phyloP scores from a whole-genome alignment of 352 stramenopile species.

The Pythium folliculosum region DNA sequence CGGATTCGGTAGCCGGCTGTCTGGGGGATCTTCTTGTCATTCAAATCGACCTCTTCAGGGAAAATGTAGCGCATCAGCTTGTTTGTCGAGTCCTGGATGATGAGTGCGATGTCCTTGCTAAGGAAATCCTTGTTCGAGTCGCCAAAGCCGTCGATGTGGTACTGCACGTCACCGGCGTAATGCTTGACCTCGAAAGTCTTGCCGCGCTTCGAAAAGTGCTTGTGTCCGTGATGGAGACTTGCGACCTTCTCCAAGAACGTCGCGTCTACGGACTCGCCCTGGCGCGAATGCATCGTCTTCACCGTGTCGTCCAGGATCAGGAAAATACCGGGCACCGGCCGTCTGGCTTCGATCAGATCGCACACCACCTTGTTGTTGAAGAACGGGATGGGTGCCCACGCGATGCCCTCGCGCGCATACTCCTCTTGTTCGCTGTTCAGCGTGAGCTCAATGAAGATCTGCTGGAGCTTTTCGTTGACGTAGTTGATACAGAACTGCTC shows the following conservation, averaged over 20 bases:
- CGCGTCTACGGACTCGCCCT: slow-evolving; percentile 75
- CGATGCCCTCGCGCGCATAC: slow-evolving; percentile 95
- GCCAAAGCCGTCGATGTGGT: slow-evolving; percentile 80
- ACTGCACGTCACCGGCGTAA: slow-evolving; percentile 87
- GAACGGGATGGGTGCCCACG: slow-evolving; percentile 90
- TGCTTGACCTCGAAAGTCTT: slow-evolving; percentile 86
- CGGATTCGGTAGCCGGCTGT: slow-evolving; percentile 84
- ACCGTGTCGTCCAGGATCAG: slow-evolving; percentile 84
- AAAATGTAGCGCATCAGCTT: slow-evolving; percentile 89
- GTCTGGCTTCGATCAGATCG: slow-evolving; percentile 81
- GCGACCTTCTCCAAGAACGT: slow-evolving; percentile 85
- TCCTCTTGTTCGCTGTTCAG: slow-evolving; percentile 92
- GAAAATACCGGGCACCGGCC: slow-evolving; percentile 76
- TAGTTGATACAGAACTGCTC: slow-evolving; percentile 97
- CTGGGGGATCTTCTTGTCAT: slow-evolving; percentile 79
- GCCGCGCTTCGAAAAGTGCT: slow-evolving; percentile 84
- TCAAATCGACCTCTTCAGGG: slow-evolving; percentile 77
- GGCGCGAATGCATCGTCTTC: slow-evolving; percentile 86
- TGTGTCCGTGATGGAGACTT: slow-evolving; percentile 58
- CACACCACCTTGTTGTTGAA: slow-evolving; percentile 93
- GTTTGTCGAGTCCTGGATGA: slow-evolving; percentile 82
- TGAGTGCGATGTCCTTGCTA: slow-evolving; percentile 80
- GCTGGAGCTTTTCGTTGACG: slow-evolving; percentile 94
- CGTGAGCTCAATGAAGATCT: slow-evolving; percentile 92
- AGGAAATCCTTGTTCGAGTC: slow-evolving; percentile 84